phyloP scores from a whole-genome alignment of 345 rosid species.

The Populus euphratica region DNA sequence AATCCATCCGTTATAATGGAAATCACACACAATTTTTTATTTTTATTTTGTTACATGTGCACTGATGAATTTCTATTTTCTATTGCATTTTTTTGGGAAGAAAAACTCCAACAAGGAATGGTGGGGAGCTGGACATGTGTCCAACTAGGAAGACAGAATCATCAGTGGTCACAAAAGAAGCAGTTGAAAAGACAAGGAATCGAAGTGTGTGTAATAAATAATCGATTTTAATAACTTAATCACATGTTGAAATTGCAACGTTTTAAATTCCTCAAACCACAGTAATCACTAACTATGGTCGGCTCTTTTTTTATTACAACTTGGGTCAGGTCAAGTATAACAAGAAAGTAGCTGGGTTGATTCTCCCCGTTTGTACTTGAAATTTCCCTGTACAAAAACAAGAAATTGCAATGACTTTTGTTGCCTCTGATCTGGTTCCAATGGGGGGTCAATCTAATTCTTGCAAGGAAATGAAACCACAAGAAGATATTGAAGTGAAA shows the following conservation, averaged over 20 bases:
- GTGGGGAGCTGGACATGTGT: neutral
- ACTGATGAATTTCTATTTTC: too few species aligned
- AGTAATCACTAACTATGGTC: neutral
- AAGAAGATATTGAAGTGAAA: constrained; percentile 7
- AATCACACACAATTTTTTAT: neutral
- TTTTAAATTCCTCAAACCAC: neutral
- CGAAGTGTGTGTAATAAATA: neutral
- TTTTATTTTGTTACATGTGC: neutral
- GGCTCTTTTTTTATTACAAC: neutral
- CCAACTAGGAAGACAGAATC: neutral
- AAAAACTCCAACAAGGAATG: neutral
- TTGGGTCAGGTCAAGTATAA: neutral
- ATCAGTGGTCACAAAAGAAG: neutral
- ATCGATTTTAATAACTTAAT: too few species aligned
- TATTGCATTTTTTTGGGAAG: neutral
- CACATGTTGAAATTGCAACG: constrained; percentile 2
- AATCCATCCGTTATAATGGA: too few species aligned
- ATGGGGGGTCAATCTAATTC: constrained; percentile 26
- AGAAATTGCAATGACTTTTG: neutral
- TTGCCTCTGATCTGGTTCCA: constrained; percentile 8
- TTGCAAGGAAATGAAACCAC: constrained; percentile 22
- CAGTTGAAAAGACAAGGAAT: neutral
- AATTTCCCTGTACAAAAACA: neutral
- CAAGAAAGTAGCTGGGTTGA: neutral
- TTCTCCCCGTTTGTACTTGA: neutral